A percentile compares a stretch with the other conserved stretches of the same genome.
Evolutionary conservation across 169 alveolate genomes (phyloP).

Genomic region (Hepatocystis sp.): DNA sequence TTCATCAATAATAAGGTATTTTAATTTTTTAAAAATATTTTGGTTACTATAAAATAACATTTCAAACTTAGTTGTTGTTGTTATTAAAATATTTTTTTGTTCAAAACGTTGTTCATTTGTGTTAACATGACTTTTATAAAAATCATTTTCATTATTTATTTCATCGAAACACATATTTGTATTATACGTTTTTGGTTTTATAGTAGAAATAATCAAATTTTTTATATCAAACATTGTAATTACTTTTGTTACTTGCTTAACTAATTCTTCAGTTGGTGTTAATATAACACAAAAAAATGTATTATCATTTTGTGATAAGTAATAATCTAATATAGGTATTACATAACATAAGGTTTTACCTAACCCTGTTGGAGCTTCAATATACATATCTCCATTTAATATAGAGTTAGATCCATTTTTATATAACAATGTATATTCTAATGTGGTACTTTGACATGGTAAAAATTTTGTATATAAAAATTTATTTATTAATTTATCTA

Average conservation of each 20-base stretch:
- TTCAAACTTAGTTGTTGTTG: constrained; percentile 72
- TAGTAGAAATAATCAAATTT: constrained; percentile 11
- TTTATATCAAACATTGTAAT: constrained; percentile 83
- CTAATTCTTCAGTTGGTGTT: constrained; percentile 95
- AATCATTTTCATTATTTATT: constrained; percentile 5
- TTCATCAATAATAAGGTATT: constrained; percentile 79
- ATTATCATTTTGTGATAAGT: constrained; percentile 55
- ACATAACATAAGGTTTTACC: constrained; percentile 82
- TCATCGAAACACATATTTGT: constrained; percentile 66
- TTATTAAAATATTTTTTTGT: constrained; percentile 36
- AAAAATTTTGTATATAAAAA: constrained; percentile 38
- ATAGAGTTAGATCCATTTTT: constrained; percentile 62
- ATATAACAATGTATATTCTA: constrained; percentile 39
- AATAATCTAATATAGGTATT: constrained; percentile 76
- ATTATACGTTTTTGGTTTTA: constrained; percentile 37
- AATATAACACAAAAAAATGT: constrained; percentile 85
- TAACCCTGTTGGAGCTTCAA: constrained; percentile 82
- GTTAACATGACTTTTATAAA: constrained; percentile 5
- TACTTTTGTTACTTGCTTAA: constrained; percentile 89
- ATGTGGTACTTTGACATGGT: constrained; percentile 50
- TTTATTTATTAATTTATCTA: constrained; percentile 28
- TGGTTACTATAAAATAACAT: constrained; percentile 65
- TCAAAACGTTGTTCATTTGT: too few relatives aligned
- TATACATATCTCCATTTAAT: constrained; percentile 77
- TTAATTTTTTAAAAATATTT: constrained; percentile 51